Percentiles rank a stretch among this genome's conserved stretches.
Conservation (phyloP, 1,284 basidiomycete species). For the Filobasidium uniguttulatum region DNA sequence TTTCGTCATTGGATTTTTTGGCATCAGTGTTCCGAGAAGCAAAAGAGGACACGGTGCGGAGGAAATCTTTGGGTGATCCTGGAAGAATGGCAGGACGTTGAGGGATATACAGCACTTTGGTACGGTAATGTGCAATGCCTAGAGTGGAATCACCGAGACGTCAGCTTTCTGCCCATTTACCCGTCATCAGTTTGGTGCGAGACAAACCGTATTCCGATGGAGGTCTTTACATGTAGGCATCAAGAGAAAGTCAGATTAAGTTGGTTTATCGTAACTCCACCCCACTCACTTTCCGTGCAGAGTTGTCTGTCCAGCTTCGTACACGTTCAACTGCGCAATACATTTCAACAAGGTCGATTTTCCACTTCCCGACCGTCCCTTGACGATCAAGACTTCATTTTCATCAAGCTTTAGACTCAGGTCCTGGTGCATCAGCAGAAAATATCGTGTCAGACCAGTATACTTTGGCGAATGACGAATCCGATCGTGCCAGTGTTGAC, state of each 20-base stretch:
- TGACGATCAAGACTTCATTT: conserved; percentile 57
- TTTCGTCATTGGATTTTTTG: conserved; percentile 5
- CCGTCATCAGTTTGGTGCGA: too few species aligned
- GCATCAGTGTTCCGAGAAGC: conserved; percentile 38
- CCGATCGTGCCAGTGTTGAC: neutral
- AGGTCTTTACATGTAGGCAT: too few species aligned
- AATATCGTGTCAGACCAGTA: too few species aligned
- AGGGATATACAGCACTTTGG: conserved; percentile 64
- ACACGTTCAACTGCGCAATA: conserved; percentile 60
- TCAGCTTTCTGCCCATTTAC: too few species aligned
- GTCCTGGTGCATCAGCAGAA: conserved; percentile 26
- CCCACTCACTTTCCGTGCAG: conserved; percentile 54
- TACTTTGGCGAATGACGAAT: too few species aligned
- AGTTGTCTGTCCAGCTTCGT: conserved; percentile 48
- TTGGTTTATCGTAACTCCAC: too few species aligned
- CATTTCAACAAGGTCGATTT: conserved; percentile 73
- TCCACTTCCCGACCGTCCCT: conserved; percentile 60
- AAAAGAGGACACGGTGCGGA: conserved; percentile 47
- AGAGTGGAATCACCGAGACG: too few species aligned
- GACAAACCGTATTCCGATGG: too few species aligned
- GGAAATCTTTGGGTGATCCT: conserved; percentile 59
- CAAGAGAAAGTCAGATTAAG: too few species aligned
- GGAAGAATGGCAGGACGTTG: conserved; percentile 71
- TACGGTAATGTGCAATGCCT: conserved; percentile 50
- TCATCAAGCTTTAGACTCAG: conserved; percentile 50